Conservation (phyloP, 208 protist genomes). For the Trypanosoma platydactyli region DNA sequence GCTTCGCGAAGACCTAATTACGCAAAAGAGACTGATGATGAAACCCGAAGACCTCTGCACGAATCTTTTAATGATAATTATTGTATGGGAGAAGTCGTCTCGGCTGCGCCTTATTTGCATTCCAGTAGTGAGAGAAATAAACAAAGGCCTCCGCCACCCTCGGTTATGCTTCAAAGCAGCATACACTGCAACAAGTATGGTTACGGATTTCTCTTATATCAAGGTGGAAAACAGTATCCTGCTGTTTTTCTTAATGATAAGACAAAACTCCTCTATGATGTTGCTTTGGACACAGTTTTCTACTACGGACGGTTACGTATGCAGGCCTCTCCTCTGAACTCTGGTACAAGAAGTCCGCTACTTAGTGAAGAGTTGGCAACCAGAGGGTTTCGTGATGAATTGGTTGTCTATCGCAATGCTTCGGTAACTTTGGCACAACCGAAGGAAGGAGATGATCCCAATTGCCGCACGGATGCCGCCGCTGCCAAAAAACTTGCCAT, state of each 20-base stretch:
- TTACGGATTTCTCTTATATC: constrained; percentile 38
- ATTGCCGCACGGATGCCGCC: constrained; percentile 12
- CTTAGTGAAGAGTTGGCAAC: constrained; percentile 30
- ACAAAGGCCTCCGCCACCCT: constrained; percentile 33
- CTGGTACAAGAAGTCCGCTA: constrained; percentile 30
- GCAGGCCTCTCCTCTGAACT: constrained; percentile 4
- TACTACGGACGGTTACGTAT: constrained; percentile 37
- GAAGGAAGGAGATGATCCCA: constrained; percentile 16
- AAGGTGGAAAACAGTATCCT: constrained; percentile 22
- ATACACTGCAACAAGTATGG: constrained; percentile 56
- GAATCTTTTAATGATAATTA: constrained; percentile 30
- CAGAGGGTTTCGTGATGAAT: constrained; percentile 31
- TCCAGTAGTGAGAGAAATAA: constrained; percentile 2
- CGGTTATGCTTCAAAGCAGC: constrained; percentile 33
- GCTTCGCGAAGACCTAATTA: not conserved
- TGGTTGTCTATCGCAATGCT: constrained; percentile 33
- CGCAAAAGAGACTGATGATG: constrained; percentile 11
- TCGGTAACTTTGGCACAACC: constrained; percentile 21
- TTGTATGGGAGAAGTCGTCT: constrained; percentile 4
- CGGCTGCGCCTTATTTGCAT: not conserved
- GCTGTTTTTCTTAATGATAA: constrained; percentile 55
- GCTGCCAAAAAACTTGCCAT: constrained; percentile 49
- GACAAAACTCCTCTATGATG: constrained; percentile 49
- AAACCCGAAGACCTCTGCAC: constrained; percentile 16
- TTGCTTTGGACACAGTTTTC: constrained; percentile 30